Evolutionary conservation across 2,329 filamentous ascomycete genomes (phyloP), one percentile per base, ranked within the genome.

Genomic region (Verticillium dahliae): DNA sequence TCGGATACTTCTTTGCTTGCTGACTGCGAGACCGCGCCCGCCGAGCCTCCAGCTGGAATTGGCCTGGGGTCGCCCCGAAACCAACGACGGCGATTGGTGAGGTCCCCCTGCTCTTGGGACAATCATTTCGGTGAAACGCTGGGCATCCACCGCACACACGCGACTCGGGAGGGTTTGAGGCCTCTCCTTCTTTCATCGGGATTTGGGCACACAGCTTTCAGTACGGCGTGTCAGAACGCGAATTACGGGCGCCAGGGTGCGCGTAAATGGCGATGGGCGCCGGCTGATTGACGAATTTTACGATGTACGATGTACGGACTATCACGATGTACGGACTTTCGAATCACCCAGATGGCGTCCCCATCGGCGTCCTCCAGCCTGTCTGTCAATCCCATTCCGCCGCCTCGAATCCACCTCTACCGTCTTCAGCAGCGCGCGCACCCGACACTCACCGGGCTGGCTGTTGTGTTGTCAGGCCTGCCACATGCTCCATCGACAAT

Each of bases 81-180:
- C 13, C 14, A 11, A 58, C 56, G 27, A 27, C 33, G 9, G 45
- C 45, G 45, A 52, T 52, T 52, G 45, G 45, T 52, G 45, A 52
- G 5, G 9, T 1, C 45, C 45, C 45, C 45, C 33, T 57, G 33
- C 18, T 34, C 34, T n/a, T 57, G 55, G 33, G 18, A 37, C 55
- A 57, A 22, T 58, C 56, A 58, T 58, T 58, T 58, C 56, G 37
- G 37, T 41, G 35, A 41, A 58, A 41, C 56, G 37, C 37, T 45
- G n/a, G 56, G 56, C 56, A 58, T 27, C 56, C 33, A 57, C 55
- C 34, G 18, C 18, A 34, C 33, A 37, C 55, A 37, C 55, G 55
- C 34, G 55, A 57, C 55, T 57, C 15, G 45, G 45, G 18, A 18
- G 45, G 45, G n/a, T 52, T 52, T 52, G 45, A 52, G 18, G 45